Evolutionary conservation across 139 green algal species (phyloP).

Genomic region (Volvox africanus): DNA sequence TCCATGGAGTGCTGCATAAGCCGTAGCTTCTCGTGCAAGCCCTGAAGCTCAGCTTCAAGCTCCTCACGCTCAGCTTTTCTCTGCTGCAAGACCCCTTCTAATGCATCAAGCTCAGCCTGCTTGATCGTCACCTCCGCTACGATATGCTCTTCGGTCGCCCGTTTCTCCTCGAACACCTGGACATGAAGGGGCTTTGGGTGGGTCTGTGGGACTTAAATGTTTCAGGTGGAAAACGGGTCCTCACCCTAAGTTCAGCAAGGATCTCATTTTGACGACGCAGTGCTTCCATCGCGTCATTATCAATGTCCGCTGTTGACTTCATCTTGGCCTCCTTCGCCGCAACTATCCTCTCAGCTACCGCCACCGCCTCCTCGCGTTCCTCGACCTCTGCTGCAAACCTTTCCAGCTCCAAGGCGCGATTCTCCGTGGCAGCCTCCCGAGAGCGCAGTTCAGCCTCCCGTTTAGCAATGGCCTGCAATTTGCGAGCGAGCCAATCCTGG

Average conservation of each 20-base stretch:
- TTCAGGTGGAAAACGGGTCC: not conserved
- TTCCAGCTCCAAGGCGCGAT: conserved; percentile 10
- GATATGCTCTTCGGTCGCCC: too few relatives aligned
- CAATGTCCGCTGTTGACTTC: not conserved
- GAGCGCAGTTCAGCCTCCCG: not conserved
- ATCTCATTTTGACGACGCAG: not conserved
- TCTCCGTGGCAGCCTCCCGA: not conserved
- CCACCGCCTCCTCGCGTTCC: not conserved
- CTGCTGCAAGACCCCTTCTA: not conserved
- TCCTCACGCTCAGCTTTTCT: not conserved
- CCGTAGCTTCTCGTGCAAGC: not conserved
- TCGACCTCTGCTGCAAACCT: not conserved
- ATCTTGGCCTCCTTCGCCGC: not conserved
- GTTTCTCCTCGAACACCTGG: too few relatives aligned
- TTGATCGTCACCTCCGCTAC: not conserved
- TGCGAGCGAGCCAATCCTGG: not conserved
- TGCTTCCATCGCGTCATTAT: not conserved
- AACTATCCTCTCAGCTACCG: not conserved
- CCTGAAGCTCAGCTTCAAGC: not conserved
- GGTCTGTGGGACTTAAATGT: too few relatives aligned
- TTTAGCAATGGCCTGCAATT: not conserved
- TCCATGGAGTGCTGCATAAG: not conserved
- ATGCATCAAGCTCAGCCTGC: not conserved
- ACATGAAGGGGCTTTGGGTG: too few relatives aligned
- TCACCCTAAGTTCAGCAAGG: not conserved